Evolutionary conservation across 1,139 yeast species (phyloP).

Genomic region (Debaryomyces udenii): DNA sequence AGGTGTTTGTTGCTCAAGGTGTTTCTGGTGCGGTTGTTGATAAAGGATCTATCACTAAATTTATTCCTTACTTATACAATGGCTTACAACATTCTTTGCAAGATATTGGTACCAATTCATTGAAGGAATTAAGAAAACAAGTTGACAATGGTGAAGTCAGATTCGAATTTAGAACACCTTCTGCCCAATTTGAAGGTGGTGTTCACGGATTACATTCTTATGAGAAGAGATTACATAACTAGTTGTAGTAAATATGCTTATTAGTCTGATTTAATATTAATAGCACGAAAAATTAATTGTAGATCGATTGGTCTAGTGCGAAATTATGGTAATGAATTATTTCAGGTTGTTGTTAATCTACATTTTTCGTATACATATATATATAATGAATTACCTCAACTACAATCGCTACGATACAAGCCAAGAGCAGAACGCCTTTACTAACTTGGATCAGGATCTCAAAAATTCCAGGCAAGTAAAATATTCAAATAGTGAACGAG

Average conservation of each 20-base stretch:
- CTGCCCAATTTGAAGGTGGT: conserved; percentile 99
- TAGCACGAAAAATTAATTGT: conserved; percentile 1
- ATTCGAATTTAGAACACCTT: conserved; percentile 97
- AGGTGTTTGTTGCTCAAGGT: conserved; percentile 98
- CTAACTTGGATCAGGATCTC: conserved; percentile 64
- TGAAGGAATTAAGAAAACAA: conserved; percentile 61
- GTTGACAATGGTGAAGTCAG: conserved; percentile 76
- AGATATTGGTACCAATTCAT: conserved; percentile 87
- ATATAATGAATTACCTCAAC: conserved; percentile 3
- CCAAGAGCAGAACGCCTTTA: conserved; percentile 30
- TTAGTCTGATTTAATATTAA: neutral
- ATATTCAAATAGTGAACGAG: conserved; percentile 48
- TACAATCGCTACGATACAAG: neutral
- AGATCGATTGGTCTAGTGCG: too few relatives aligned
- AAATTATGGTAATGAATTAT: neutral
- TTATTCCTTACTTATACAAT: conserved; percentile 88
- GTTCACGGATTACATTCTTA: conserved; percentile 94
- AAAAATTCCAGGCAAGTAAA: conserved; percentile 48
- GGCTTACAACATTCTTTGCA: conserved; percentile 99
- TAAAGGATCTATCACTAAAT: conserved; percentile 93
- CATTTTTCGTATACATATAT: too few relatives aligned
- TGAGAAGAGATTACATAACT: conserved; percentile 95
- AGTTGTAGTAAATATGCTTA: conserved; percentile 21
- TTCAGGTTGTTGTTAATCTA: neutral
- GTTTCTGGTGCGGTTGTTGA: conserved; percentile 97